Evolutionary conservation across 345 rosid genomes (phyloP).

Genomic region (Acer yangbiense): DNA sequence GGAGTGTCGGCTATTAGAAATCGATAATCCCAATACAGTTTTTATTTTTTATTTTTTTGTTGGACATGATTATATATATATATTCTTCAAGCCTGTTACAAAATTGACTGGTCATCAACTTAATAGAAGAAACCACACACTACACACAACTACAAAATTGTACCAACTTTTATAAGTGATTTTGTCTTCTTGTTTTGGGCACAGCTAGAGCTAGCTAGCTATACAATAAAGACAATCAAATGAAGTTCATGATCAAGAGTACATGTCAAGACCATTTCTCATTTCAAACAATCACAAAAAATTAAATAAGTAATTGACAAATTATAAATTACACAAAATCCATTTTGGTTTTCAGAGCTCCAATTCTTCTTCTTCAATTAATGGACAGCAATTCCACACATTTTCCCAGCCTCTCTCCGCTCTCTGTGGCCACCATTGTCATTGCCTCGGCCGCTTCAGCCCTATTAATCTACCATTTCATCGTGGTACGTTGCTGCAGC

Average conservation of each 20-base stretch:
- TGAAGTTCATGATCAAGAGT: neutral
- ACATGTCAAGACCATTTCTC: neutral
- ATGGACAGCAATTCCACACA: neutral
- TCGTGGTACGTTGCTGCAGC: slow-evolving; percentile 4
- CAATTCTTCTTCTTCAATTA: neutral
- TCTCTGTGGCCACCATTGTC: slow-evolving; percentile 1
- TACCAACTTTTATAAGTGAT: no score
- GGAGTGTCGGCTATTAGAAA: neutral
- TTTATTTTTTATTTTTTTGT: no score
- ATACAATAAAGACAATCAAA: neutral
- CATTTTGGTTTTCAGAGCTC: neutral
- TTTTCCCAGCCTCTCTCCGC: neutral
- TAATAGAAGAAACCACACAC: no score
- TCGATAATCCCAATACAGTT: slow-evolving; percentile 3
- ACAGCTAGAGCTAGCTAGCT: no score
- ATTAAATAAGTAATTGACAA: neutral
- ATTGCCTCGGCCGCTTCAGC: neutral
- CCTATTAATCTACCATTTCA: slow-evolving; percentile 5
- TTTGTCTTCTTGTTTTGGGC: no score
- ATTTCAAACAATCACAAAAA: neutral
- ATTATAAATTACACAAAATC: neutral
- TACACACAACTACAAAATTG: no score
- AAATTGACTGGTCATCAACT: no score
- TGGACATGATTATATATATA: neutral
- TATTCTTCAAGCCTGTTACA: neutral